Percentiles rank a stretch among this genome's conserved stretches.
Conservation (phyloP, 345 rosid genomes). For the Ceriops decandra region DNA sequence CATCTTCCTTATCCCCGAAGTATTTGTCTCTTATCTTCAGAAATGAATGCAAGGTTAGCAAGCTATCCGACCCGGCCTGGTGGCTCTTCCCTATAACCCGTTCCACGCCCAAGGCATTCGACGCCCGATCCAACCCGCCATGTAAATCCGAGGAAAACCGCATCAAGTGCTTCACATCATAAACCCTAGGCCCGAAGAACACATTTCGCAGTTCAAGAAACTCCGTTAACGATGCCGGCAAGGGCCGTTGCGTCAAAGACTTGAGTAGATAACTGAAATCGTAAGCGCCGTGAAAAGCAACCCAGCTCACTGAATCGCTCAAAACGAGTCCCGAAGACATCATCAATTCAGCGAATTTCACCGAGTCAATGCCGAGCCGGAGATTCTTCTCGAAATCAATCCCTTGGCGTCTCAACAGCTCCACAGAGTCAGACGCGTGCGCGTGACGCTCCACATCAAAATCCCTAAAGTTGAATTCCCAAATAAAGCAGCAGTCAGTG, state of each 20-base stretch:
- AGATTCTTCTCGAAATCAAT: constrained; percentile 65
- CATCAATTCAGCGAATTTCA: constrained; percentile 64
- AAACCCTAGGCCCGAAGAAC: constrained; percentile 58
- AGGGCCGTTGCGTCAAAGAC: constrained; percentile 56
- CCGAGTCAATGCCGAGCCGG: constrained; percentile 53
- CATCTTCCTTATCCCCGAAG: constrained; percentile 40
- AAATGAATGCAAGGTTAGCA: constrained; percentile 86
- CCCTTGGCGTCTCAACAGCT: constrained; percentile 71
- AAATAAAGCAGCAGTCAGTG: constrained; percentile 36
- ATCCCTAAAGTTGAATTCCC: constrained; percentile 84
- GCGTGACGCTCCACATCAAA: constrained; percentile 61
- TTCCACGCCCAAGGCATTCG: constrained; percentile 47
- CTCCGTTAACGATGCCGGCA: constrained; percentile 49
- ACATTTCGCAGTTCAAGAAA: constrained; percentile 44
- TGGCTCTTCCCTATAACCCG: constrained; percentile 81
- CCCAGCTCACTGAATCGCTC: constrained; percentile 77
- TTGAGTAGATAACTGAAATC: constrained; percentile 90
- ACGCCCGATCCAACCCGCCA: constrained; percentile 79
- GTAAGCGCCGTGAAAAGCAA: constrained; percentile 88
- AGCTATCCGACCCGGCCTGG: constrained; percentile 88
- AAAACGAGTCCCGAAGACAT: constrained; percentile 85
- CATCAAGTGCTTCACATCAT: constrained; percentile 81
- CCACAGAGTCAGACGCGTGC: constrained; percentile 80
- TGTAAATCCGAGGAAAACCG: constrained; percentile 51
- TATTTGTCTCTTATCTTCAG: constrained; percentile 61